Evolutionary conservation across 371 early-diverging fungal species (phyloP).

Genomic region (Amoeboaphelidium protococcarum): DNA sequence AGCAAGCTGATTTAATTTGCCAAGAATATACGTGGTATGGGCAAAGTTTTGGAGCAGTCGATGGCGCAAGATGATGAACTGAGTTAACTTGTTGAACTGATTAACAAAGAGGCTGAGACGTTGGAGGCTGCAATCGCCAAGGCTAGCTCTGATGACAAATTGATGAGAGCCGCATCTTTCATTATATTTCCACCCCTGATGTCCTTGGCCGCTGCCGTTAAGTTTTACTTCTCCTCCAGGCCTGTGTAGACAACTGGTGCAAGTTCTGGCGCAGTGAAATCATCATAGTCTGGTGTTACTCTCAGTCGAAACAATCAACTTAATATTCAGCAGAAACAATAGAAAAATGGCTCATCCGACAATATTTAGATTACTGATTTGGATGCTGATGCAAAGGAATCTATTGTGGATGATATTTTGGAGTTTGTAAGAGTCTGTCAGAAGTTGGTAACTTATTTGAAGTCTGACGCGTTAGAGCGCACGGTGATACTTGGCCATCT

Average conservation of each 20-base stretch:
- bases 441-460: background rate
- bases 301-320: no score
- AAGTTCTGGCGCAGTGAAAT: background rate
- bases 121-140: no score
- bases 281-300: no score
- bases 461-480: background rate
- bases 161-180: no score
- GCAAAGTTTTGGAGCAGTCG: no score
- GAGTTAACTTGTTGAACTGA: no score
- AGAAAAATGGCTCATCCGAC: background rate
- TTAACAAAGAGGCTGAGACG: no score
- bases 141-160: no score
- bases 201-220: background rate
- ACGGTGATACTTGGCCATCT: background rate
- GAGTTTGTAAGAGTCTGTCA: background rate
- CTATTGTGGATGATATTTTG: background rate
- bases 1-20: no score
- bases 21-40: no score
- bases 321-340: no score
- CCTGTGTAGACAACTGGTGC: background rate
- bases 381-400: background rate
- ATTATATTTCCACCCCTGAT: background rate
- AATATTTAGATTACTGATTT: background rate
- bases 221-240: background rate
- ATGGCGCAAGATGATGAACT: no score